A percentile compares a stretch with the other conserved stretches of the same genome.
Evolutionary conservation across 2,329 filamentous ascomycete genomes (phyloP).

Genomic region (Sclerotinia minor): DNA sequence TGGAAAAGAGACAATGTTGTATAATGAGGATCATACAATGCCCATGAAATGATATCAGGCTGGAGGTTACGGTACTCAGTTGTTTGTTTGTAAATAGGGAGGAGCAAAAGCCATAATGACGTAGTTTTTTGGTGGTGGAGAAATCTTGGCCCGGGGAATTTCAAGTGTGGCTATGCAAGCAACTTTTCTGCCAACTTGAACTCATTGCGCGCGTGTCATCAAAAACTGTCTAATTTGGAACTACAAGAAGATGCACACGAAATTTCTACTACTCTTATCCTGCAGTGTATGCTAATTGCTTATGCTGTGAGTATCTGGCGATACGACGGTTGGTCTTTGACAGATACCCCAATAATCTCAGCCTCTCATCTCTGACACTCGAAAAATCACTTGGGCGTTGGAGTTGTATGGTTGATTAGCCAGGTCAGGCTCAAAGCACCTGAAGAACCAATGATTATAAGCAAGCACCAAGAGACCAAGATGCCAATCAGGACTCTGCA

Average conservation of each 20-base stretch:
- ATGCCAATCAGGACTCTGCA: background rate
- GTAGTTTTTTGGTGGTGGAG: background rate
- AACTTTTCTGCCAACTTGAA: background rate
- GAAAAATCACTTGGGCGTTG: no score
- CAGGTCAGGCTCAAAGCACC: background rate
- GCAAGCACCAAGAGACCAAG: background rate
- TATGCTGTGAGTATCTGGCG: no score
- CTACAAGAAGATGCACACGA: background rate
- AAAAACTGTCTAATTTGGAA: background rate
- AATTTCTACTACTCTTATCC: background rate
- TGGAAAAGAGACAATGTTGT: background rate
- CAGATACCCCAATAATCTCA: background rate
- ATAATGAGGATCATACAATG: background rate
- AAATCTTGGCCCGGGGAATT: slow-evolving; percentile 4
- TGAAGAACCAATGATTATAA: background rate
- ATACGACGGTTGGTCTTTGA: no score
- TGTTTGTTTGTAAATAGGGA: background rate
- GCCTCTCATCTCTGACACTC: background rate
- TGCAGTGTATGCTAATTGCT: no score
- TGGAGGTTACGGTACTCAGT: background rate
- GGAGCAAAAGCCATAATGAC: slow-evolving; percentile 11
- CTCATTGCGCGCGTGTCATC: background rate
- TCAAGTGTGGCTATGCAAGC: slow-evolving; percentile 11
- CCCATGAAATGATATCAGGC: slow-evolving; percentile 7
- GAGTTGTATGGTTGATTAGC: background rate